Evolutionary conservation across 768 basidiomycete genomes (phyloP), one percentile per base, ranked within the genome.

Genomic region (Rhodotorula babjevae): DNA sequence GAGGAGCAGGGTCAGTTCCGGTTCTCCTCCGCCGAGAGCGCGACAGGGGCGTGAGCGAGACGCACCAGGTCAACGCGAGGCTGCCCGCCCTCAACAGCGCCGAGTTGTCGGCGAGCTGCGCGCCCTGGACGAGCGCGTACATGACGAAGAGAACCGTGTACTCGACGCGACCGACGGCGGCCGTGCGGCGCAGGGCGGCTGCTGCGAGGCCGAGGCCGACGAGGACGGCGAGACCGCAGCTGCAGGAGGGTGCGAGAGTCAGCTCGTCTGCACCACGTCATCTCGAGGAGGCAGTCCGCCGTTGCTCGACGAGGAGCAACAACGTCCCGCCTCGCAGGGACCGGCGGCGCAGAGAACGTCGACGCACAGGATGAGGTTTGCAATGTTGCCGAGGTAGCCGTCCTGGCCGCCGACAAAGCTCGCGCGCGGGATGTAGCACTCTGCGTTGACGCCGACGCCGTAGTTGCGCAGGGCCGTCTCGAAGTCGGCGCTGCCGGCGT

Each of bases 401-500:
- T 76, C n/a, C 10, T 87, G 86, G 40, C 86, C 85, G 36, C 85
- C 81, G 29, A 83, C 80, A 60, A 72, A 78, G 61, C 85, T 87
- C 49, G 87, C 83, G 55, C 86, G 84, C 10, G 85, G 85, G 71
- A 93, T 93, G 66, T 88, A 89, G 80, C 94, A 98, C 52, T 81
- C 80, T 5, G 90, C 87, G 79, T 92, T 89, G 60, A 97, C 83
- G 46, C 95, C 94, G 42, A 93, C 86, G 4, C 91, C 91, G 3
- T 91, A 90, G 3, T 84, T 81, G 31, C 77, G 44, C 6, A 86
- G 47, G 68, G 86, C 79, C 11, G 66, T 57, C 10, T 76, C 36
- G 82, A 80, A 70, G 85, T 87, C 68, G 80, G 67, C 57, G 83
- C 86, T 65, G 69, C 79, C 36, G 1, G 56, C 50, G 27, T 64